Evolutionary conservation across 495 filamentous ascomycete species (phyloP).

Genomic region (Xylaria grammica): DNA sequence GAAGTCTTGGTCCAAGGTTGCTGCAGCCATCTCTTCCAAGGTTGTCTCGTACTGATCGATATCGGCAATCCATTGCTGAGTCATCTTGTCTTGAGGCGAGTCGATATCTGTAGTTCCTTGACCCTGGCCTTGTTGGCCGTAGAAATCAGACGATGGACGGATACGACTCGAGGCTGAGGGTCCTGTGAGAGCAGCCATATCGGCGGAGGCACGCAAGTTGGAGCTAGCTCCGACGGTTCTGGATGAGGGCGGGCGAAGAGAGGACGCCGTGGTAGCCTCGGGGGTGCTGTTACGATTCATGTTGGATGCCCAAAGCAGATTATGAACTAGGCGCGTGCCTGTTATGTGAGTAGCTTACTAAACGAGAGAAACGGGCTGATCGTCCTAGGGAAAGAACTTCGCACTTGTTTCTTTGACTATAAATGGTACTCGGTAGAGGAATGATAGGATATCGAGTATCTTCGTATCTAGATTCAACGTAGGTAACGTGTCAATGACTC

Average conservation of each 20-base stretch:
- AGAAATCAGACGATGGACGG: constrained; percentile 93
- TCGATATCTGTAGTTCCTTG: constrained; percentile 69
- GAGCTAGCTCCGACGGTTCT: constrained; percentile 80
- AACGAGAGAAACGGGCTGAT: background rate
- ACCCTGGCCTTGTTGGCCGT: constrained; percentile 74
- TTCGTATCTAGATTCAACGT: background rate
- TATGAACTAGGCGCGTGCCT: background rate
- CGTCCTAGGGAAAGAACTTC: too few species aligned
- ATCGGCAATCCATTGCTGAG: constrained; percentile 97
- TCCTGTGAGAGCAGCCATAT: constrained; percentile 86
- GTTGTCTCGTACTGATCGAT: constrained; percentile 98
- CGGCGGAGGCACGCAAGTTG: constrained; percentile 91
- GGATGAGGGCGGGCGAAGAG: constrained; percentile 86
- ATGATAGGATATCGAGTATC: too few species aligned
- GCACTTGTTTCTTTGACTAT: too few species aligned
- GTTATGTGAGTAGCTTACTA: background rate
- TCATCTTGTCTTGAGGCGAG: constrained; percentile 80
- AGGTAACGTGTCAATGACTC: background rate
- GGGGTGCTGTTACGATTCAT: constrained; percentile 98
- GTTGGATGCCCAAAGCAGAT: constrained; percentile 40
- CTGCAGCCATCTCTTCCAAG: constrained; percentile 97
- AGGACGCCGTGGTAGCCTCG: constrained; percentile 80
- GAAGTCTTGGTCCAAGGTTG: constrained; percentile 97
- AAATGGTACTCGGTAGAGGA: too few species aligned
- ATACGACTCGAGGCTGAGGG: constrained; percentile 81